These are phyloP conservation scores for Aphanomyces cochlioides DNA, from an alignment of 352 stramenopile species.

Conservation along the genomic window DNA sequence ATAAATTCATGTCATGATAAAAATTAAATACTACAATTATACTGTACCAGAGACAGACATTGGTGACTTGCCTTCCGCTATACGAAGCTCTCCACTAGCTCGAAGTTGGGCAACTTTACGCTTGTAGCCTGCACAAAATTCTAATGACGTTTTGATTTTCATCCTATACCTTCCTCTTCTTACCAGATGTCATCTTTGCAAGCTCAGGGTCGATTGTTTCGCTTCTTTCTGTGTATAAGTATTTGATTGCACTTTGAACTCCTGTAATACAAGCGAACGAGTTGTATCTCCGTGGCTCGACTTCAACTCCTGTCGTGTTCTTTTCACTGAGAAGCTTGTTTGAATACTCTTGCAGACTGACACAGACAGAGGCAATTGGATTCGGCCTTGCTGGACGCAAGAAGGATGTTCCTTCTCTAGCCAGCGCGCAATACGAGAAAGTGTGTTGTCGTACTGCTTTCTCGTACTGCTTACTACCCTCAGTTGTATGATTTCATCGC, in stretches of 20 bases:
- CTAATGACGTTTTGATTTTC: constrained; percentile 6
- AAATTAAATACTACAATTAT: constrained; percentile 3
- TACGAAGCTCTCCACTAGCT: background rate
- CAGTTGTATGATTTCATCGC: background rate
- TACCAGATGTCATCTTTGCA: background rate
- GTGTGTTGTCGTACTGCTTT: background rate
- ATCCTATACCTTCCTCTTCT: background rate
- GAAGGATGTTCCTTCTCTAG: background rate
- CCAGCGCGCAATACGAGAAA: background rate
- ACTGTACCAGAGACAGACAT: constrained; percentile 10
- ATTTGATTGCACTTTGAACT: constrained; percentile 16
- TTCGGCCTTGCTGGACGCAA: background rate
- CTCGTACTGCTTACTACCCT: background rate
- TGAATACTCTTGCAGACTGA: constrained; percentile 3
- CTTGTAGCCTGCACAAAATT: constrained; percentile 17
- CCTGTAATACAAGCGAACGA: constrained; percentile 5
- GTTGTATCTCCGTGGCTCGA: background rate
- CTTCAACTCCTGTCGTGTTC: background rate
- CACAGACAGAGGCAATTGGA: background rate
- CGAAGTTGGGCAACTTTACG: constrained; percentile 5
- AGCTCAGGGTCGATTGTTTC: background rate
- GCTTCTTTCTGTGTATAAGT: background rate
- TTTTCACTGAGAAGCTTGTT: background rate
- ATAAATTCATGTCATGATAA: background rate
- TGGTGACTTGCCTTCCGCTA: constrained; percentile 7